Evolutionary conservation across 2,329 filamentous ascomycete species (phyloP), one percentile per base, ranked within the genome.

Genomic region (Neonectria hederae): DNA sequence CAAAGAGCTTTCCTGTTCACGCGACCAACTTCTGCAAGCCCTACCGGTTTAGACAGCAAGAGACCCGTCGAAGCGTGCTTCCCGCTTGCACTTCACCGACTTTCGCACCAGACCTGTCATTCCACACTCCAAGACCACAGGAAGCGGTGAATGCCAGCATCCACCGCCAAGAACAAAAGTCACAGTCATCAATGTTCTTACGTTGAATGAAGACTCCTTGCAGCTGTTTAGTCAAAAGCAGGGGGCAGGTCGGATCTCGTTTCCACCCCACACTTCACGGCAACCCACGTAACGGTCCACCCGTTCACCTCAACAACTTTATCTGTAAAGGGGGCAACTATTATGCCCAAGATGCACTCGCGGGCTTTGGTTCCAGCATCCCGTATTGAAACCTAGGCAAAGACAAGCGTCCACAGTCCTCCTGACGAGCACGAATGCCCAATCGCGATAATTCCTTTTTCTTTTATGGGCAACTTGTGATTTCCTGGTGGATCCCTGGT

Each of bases 241-340:
- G 63, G 69, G 63, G 65, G 54, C 26, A 7, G 32, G 53, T 52
- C 56, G 63, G 66, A 72, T 71, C 69, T 71, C 30, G 40, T 46
- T 65, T 68, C 60, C 65, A 69, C 48, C 67, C 71, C 71, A 64
- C 71, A 69, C 67, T 65, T 52, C 58, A 46, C 63, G 67, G 35
- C 46, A 38, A 46, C 26, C 46, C 30, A 46, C 32, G 51, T 28
- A 59, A 58, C 38, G 68, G 70, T 71, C 69, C 66, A 72, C 68
- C 65, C 43, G 51, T 59, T 55, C 21, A 10, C 11, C 19, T 21
- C 26, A 19, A 28, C 8, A 5, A 32, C n/a, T 14, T n/a, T 35
- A 11, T 21, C 13, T 21, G 1, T 10, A 19, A 5, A 14, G 3
- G 6, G 9, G 5, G n/a, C 19, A 10, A 14, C 3, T 10, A 51